Evolutionary conservation across 2,329 filamentous ascomycete species (phyloP).

Genomic region (Xylaria sp.): DNA sequence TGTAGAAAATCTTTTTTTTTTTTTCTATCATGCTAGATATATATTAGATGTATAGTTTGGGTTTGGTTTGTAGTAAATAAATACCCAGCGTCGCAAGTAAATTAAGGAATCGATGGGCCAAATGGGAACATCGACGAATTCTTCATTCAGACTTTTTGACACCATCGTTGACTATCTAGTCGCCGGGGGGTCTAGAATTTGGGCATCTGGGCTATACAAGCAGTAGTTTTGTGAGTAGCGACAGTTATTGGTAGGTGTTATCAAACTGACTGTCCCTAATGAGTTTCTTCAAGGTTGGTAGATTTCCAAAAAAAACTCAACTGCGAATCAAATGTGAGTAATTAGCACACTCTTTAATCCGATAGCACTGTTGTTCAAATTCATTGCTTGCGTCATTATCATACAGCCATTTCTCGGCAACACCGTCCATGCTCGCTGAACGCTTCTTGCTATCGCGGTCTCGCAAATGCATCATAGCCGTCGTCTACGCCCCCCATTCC

Average conservation of each 20-base stretch:
- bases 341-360: neutral
- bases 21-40: neutral
- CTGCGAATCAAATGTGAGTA: neutral
- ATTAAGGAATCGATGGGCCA: neutral
- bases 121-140: neutral
- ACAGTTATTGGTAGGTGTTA: too few relatives aligned
- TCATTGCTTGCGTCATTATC: neutral
- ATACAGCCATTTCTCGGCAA: conserved; percentile 2
- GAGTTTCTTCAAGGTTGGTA: too few relatives aligned
- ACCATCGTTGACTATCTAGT: neutral
- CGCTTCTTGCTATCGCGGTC: neutral
- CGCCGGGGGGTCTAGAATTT: neutral
- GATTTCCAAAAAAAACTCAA: neutral
- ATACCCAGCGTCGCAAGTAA: conserved; percentile 6
- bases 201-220: conserved; percentile 1
- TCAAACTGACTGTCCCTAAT: too few relatives aligned
- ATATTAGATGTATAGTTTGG: too few relatives aligned
- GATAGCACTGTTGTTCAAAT: neutral
- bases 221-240: too few relatives aligned
- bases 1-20: conserved; percentile 44
- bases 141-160: neutral
- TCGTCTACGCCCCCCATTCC: neutral
- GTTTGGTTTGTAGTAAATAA: neutral
- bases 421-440: conserved; percentile 2
- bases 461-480: conserved; percentile 3